These are phyloP conservation scores for Boletus tomentosulus DNA, from an alignment of 768 basidiomycete genomes.

Conservation along the genomic window DNA sequence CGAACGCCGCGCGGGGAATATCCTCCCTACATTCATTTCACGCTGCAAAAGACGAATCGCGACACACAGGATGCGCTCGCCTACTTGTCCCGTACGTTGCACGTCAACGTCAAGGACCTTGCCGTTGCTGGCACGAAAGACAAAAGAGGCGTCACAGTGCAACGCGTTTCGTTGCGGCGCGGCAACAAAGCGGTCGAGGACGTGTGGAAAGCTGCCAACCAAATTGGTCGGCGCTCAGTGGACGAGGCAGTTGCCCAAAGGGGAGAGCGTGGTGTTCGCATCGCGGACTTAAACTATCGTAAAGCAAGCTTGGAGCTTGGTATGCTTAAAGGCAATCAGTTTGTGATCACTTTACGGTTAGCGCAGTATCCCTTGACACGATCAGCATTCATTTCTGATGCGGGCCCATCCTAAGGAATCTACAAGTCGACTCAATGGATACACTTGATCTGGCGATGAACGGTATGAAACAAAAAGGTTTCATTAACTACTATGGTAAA, in stretches of 20 bases:
- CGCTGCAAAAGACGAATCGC: slow-evolving; percentile 94
- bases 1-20: slow-evolving; percentile 58
- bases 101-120: slow-evolving; percentile 74
- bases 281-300: slow-evolving; percentile 84
- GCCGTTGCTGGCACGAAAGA: slow-evolving; percentile 96
- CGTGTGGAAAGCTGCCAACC: slow-evolving; percentile 81
- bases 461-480: slow-evolving; percentile 78
- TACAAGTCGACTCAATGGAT: slow-evolving; percentile 71
- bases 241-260: slow-evolving; percentile 62
- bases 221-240: slow-evolving; percentile 52
- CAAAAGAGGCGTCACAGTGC: slow-evolving; percentile 94
- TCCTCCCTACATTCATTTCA: slow-evolving; percentile 93
- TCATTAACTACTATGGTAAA: slow-evolving; percentile 96
- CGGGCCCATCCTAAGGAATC: slow-evolving; percentile 53
- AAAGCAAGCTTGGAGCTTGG: slow-evolving; percentile 84
- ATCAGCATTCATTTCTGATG: neutral
- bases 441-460: slow-evolving; percentile 72
- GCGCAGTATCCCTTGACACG: slow-evolving; percentile 15
- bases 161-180: slow-evolving; percentile 79
- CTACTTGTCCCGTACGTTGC: slow-evolving; percentile 73
- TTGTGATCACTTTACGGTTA: slow-evolving; percentile 90
- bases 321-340: slow-evolving; percentile 94
- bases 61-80: slow-evolving; percentile 94
- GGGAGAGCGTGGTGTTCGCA: slow-evolving; percentile 85
- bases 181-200: slow-evolving; percentile 75